Evolutionary conservation across 192 early-diverging fungal genomes (phyloP), one percentile per base, ranked within the genome.

Genomic region (Coemansia sp.): DNA sequence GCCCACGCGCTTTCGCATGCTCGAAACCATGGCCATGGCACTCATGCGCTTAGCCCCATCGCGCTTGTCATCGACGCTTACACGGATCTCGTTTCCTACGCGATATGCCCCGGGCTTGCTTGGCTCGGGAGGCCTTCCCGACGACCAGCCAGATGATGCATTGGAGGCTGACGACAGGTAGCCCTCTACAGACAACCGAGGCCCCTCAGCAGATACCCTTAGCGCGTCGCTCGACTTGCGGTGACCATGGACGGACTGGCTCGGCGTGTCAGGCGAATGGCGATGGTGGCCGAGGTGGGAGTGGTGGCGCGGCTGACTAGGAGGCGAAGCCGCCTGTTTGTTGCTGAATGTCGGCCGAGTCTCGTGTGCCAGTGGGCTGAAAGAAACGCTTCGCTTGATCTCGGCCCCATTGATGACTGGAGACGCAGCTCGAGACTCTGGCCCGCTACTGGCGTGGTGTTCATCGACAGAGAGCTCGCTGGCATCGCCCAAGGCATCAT

Each of bases 81-180:
- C 53, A 6, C 43, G 57, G 31, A 70, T 67, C 52, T 66, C 68
- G 68, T 66, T 47, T 3, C 64, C 68, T n/a, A 66, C 64, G 6
- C 72, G 62, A 41, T 75, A 69, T 3, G 73, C 73, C 4, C 74
- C 74, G 13, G 74, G 74, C 68, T 64, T 67, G 48, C 47, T 33
- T 13, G 53, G 43, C 28, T 50, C 60, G 10, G 55, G 61, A 18
- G 26, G 35, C 6, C 21, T 50, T 50, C 47, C 57, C 9, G 39
- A 63, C n/a, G 77, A 63, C 61, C 25, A 33, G 52, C 39, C 18
- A 7, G 64, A 64, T 6, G 72, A 67, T 38, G 62, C 59, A 16
- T 65, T 66, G 31, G 76, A 79, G 25, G 58, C 63, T 5, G 76
- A 69, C 45, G 76, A 73, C 53, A 50, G 14, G 45, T 62, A 72